These are phyloP conservation scores for Aciculosporium take DNA, from an alignment of 2,329 filamentous ascomycete species.

Conservation along the genomic window DNA sequence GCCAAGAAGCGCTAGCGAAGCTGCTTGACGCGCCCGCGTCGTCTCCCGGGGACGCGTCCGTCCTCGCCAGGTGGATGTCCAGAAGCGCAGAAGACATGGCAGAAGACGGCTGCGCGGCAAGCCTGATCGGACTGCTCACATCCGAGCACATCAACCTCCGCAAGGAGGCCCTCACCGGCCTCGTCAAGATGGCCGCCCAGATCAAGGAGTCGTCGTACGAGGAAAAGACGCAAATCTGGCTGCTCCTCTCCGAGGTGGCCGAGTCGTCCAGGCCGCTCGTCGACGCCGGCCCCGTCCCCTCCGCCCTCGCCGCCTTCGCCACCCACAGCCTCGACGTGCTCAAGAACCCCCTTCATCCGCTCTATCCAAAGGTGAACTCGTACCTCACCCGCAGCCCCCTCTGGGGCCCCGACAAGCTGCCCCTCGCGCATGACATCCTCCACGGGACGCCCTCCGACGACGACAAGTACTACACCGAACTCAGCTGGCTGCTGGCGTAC, in stretches of 20 bases:
- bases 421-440: conserved; percentile 51
- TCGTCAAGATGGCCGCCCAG: conserved; percentile 50
- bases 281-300: conserved; percentile 48
- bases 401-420: conserved; percentile 61
- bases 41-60: conserved; percentile 34
- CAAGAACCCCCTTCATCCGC: conserved; percentile 60
- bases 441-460: conserved; percentile 56
- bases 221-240: conserved; percentile 64
- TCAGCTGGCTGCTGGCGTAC: conserved; percentile 60
- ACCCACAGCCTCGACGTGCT: conserved; percentile 55
- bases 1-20: conserved; percentile 32
- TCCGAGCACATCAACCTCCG: conserved; percentile 64
- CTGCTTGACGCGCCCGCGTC: conserved; percentile 35
- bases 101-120: conserved; percentile 58
- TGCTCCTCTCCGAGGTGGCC: conserved; percentile 64
- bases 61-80: conserved; percentile 51
- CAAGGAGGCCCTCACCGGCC: conserved; percentile 57
- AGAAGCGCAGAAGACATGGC: conserved; percentile 68
- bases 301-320: conserved; percentile 63
- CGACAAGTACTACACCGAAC: conserved; percentile 57
- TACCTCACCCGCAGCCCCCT: conserved; percentile 66
- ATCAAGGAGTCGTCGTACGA: conserved; percentile 55
- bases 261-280: conserved; percentile 53
- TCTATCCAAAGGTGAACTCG: conserved; percentile 76
- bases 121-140: conserved; percentile 60